Base-by-base conservation (phyloP, 2,329 filamentous ascomycete genomes). In the Teratosphaeria pseudoeucalypti region DNA sequence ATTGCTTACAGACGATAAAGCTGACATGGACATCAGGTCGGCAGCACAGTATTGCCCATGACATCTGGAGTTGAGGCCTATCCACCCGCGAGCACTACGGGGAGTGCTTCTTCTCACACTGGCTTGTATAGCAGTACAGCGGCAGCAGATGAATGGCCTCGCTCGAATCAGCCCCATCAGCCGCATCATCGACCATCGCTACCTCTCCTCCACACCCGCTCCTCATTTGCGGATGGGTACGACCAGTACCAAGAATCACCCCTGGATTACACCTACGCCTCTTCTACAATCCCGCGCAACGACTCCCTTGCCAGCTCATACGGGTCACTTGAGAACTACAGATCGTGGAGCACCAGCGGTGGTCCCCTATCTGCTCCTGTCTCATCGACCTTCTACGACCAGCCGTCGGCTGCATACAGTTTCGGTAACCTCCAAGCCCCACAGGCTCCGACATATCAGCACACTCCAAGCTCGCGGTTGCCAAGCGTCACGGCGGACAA, bases 221-320 rank as follows among this genome's bases (percentile, higher is more conserved):
- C 60, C 5, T 61, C 65, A 1, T 68, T 65, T 52, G 60, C 67
- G 19, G 60, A 62, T 3, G 66, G 67, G n/a, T 65, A 67, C 55
- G 67, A 67, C 39, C 62, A 66, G 29, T 71, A 71, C 62, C 65
- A 67, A 10, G 61, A 60, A 34, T 70, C 69, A 12, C 66, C 67
- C 12, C 67, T 70, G 29, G 63, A 65, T 12, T 71, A 71, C 60
- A 66, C 67, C 6, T 70, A 67, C 47, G 60, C 62, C 0, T 65
- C 68, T 12, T 59, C 65, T 14, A 57, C 62, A 6, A 34, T 63
- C 16, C 66, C 65, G 6, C 64, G 67, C 34, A 68, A 68, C 37
- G 66, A 65, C 56, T 67, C 65, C 14, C 62, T 65, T 54, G 60
- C 63, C n/a, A 67, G 63, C 61, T 62, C 61, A 26, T 69, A 68